Evolutionary conservation across 1,139 yeast species (phyloP), one percentile per base, ranked within the genome.

Genomic region (Saccharomycopsis phalli): DNA sequence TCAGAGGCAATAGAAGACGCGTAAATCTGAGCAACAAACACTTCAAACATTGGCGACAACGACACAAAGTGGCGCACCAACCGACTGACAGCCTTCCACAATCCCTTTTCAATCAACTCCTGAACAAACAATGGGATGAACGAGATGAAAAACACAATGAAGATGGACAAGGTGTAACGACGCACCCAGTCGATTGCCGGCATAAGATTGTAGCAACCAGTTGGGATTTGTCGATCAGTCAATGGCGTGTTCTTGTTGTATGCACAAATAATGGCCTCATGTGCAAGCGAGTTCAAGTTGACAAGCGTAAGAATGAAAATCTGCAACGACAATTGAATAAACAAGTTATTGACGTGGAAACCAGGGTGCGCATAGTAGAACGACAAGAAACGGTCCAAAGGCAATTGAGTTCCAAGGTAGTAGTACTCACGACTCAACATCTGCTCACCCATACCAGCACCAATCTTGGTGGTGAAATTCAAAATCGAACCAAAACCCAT

Each of bases 401-500:
- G 98, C 55, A 91, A 75, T 65, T 91, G 98, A 48, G 98, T 91
- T 54, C 97, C 95, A 62, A 91, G 71, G 65, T 91, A 91, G 67
- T 88, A 91, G 69, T 91, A 91, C 66, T 91, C 98, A 70, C 98
- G 83, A 45, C 96, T 87, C 59, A 91, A 71, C 93, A 91, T 88
- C 67, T 91, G 98, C 67, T 91, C 98, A 68, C 98, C 98, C 98
- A 91, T 91, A 82, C 98, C 98, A 57, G 97, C 95, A 72, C 98
- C 98, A 78, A 91, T 91, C 74, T 91, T 91, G 47, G 98, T 91
- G 28, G 97, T 91, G 78, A 91, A 91, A 68, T 91, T 91, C 71
- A 91, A 76, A 74, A 91, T 87, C 31, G 98, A 88, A 50, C 96
- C 96, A 65, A 91, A 91, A 68, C 98, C 98, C 69, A 91, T 77